Evolutionary conservation across 2,329 filamentous ascomycete genomes (phyloP), one percentile per base, ranked within the genome.

Genomic region (Penicillium crustosum): DNA sequence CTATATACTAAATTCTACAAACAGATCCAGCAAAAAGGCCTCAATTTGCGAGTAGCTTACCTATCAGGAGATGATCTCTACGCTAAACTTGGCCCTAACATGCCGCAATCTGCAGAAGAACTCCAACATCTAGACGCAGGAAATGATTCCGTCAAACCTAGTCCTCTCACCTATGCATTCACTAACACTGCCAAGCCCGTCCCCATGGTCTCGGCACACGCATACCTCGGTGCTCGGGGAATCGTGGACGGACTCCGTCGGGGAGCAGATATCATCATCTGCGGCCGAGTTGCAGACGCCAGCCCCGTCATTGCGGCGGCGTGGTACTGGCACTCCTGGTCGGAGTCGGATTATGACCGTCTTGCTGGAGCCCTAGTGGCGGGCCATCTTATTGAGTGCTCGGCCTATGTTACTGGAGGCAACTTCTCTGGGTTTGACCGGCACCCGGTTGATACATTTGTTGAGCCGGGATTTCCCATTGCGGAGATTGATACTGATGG

Each of bases 241-340:
- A 75, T 78, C 27, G 66, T 66, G 2, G 63, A 68, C 36, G 74
- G 68, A 10, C 64, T 78, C 2, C 63, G 68, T 21, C 57, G 68
- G 7, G 77, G 76, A 1, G 76, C 75, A 1, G 74, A 78, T 58
- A 77, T 79, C 52, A 68, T 79, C 5, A 68, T 79, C n/a, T 77
- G 75, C 59, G 77, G 77, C 5, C 65, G 76, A 17, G 75, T 77
- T 1, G 61, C 75, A 5, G 76, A 78, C 66, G 81, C 81, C 0
- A 79, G 77, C 2, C 82, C 81, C 0, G 81, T 84, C 0, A 83
- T 86, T 57, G 83, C 80, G 0, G 81, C 82, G 0, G 83, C 83
- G 0, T 79, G 79, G 64, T 86, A 77, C 72, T 86, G 82, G 79
- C 77, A 86, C 53, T 71, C 74, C 1, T 86, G 83, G 84, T 58